Conservation (phyloP, 2,329 filamentous ascomycete species). For the Colletotrichum sansevieriae region DNA sequence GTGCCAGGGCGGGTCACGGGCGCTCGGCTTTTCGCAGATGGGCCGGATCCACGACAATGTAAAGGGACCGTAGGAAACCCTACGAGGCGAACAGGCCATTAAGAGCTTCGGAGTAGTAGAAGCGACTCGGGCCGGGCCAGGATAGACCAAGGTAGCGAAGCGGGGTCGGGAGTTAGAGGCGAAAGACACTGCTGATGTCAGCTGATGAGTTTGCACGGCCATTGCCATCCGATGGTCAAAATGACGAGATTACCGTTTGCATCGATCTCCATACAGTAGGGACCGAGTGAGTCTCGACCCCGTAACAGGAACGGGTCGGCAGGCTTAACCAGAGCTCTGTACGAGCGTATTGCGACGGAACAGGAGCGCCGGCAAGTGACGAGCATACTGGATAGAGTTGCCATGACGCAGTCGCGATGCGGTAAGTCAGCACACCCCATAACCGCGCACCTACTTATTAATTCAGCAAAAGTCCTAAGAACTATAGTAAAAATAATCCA, state of each 20-base stretch:
- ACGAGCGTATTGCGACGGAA: slow-evolving; percentile 15
- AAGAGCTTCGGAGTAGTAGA: slow-evolving; percentile 12
- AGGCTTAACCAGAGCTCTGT: background rate
- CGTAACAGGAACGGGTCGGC: background rate
- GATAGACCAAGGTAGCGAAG: slow-evolving; percentile 13
- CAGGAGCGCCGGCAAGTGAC: slow-evolving; percentile 12
- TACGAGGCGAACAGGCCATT: slow-evolving; percentile 6
- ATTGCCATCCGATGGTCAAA: slow-evolving; percentile 10
- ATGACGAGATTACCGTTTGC: slow-evolving; percentile 13
- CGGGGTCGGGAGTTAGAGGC: slow-evolving; percentile 10
- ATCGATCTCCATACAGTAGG: slow-evolving; percentile 12
- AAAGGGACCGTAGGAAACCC: slow-evolving; percentile 5
- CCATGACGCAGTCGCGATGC: slow-evolving; percentile 25
- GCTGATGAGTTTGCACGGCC: slow-evolving; percentile 22
- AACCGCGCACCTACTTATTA: too few species aligned
- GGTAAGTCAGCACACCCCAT: too few species aligned
- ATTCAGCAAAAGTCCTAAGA: too few species aligned
- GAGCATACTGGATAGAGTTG: slow-evolving; percentile 18
- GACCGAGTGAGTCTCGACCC: background rate
- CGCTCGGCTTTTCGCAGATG: slow-evolving; percentile 16
- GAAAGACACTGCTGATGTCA: slow-evolving; percentile 14
- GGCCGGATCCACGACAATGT: slow-evolving; percentile 18
- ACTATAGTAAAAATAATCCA: too few species aligned
- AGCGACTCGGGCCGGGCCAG: slow-evolving; percentile 11
- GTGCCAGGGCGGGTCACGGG: slow-evolving; percentile 1